These are phyloP conservation scores for Fusarium subglutinans DNA, from an alignment of 2,329 filamentous ascomycete species.

Conservation along the genomic window DNA sequence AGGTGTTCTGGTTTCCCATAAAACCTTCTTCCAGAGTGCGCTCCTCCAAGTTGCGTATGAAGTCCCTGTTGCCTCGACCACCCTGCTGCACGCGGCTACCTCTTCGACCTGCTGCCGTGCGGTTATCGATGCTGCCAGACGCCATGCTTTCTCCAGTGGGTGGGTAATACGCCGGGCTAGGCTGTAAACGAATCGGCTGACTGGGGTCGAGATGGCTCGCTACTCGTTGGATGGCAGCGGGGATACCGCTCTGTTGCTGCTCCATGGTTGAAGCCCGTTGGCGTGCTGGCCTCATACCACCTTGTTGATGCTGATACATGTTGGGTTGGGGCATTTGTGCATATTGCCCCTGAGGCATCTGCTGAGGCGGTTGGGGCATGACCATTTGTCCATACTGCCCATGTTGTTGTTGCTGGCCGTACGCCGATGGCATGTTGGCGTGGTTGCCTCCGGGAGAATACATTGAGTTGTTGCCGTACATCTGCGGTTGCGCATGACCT, in stretches of 20 bases:
- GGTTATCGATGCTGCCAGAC: slow-evolving; percentile 61
- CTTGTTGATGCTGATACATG: slow-evolving; percentile 74
- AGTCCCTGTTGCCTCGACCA: slow-evolving; percentile 77
- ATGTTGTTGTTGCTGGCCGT: slow-evolving; percentile 78
- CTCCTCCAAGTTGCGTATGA: slow-evolving; percentile 94
- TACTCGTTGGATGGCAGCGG: slow-evolving; percentile 90
- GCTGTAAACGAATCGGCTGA: slow-evolving; percentile 91
- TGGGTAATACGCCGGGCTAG: slow-evolving; percentile 96
- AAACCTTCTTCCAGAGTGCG: slow-evolving; percentile 93
- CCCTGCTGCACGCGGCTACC: slow-evolving; percentile 76
- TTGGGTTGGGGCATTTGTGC: slow-evolving; percentile 59
- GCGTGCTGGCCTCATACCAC: slow-evolving; percentile 73
- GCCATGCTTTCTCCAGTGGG: slow-evolving; percentile 86
- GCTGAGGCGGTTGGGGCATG: slow-evolving; percentile 72
- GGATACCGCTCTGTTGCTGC: slow-evolving; percentile 91
- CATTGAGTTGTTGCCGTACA: slow-evolving; percentile 86
- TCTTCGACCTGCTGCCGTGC: slow-evolving; percentile 71
- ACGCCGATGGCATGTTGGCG: slow-evolving; percentile 72
- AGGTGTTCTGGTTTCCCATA: slow-evolving; percentile 69
- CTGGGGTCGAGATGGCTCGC: slow-evolving; percentile 96
- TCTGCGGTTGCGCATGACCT: slow-evolving; percentile 64
- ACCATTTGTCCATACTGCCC: slow-evolving; percentile 77
- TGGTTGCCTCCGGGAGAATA: slow-evolving; percentile 69
- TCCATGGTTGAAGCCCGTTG: slow-evolving; percentile 97
- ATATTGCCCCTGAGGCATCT: slow-evolving; percentile 74